Evolutionary conservation across 352 stramenopile species (phyloP).

Genomic region (Phytophthora macrochlamydospora): DNA sequence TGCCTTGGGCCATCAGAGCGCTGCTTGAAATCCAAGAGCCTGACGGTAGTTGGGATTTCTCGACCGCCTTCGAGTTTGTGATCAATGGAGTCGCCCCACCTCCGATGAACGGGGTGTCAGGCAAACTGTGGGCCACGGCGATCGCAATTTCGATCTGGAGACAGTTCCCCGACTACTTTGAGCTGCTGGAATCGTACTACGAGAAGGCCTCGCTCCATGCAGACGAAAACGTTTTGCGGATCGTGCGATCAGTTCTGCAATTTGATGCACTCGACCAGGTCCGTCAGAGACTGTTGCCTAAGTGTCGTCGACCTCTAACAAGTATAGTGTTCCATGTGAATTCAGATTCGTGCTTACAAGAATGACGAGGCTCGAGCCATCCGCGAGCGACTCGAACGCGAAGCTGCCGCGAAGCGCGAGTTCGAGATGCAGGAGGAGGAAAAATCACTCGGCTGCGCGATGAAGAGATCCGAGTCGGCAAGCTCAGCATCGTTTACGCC

Average conservation of each 20-base stretch:
- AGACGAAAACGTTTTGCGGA: slow-evolving; percentile 57
- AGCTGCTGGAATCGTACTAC: slow-evolving; percentile 58
- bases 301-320: background rate
- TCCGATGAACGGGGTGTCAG: slow-evolving; percentile 50
- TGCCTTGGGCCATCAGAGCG: slow-evolving; percentile 48
- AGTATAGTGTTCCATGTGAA: slow-evolving; percentile 4
- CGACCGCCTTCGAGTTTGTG: slow-evolving; percentile 57
- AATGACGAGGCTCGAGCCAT: slow-evolving; percentile 52
- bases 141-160: slow-evolving; percentile 60
- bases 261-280: slow-evolving; percentile 47
- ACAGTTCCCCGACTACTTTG: slow-evolving; percentile 67
- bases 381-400: slow-evolving; percentile 45
- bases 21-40: slow-evolving; percentile 55
- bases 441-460: slow-evolving; percentile 32
- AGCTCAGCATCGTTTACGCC: slow-evolving; percentile 48
- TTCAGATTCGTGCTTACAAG: slow-evolving; percentile 65
- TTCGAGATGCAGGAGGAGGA: slow-evolving; percentile 53
- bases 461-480: slow-evolving; percentile 38
- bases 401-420: slow-evolving; percentile 50
- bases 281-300: background rate
- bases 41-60: slow-evolving; percentile 71
- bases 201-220: slow-evolving; percentile 65
- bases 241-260: slow-evolving; percentile 48
- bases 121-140: slow-evolving; percentile 64
- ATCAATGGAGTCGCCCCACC: slow-evolving; percentile 49